These are phyloP conservation scores for Pythium guiyangense DNA, from an alignment of 352 stramenopile genomes.

Conservation along the genomic window DNA sequence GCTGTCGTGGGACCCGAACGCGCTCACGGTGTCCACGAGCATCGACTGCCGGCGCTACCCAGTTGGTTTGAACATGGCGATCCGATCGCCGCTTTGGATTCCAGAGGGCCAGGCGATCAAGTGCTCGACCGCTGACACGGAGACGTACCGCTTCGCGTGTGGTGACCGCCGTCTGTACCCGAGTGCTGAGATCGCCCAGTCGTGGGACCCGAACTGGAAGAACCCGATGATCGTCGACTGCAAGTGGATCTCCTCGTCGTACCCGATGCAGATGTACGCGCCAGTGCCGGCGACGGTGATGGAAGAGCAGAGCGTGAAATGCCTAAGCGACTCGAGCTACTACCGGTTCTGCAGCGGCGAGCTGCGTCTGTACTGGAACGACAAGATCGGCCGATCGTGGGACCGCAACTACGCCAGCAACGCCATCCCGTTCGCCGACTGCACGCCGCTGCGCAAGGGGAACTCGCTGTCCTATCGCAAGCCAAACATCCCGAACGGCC, in stretches of 20 bases:
- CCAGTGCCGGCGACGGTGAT: neutral
- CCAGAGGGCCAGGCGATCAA: constrained; percentile 17
- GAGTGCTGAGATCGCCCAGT: constrained; percentile 4
- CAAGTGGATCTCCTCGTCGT: neutral
- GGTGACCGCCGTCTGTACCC: constrained; percentile 8
- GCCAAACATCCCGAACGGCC: constrained; percentile 4
- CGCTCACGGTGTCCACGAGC: neutral
- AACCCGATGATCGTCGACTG: constrained; percentile 5
- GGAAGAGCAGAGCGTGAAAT: neutral
- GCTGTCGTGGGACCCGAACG: constrained; percentile 17
- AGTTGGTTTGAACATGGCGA: neutral
- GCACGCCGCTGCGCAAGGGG: neutral
- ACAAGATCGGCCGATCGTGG: neutral
- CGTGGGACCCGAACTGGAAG: constrained; percentile 12
- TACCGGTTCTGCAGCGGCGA: neutral
- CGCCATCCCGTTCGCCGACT: neutral
- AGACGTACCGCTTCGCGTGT: constrained; percentile 9
- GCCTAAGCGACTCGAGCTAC: neutral
- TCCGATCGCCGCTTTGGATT: neutral
- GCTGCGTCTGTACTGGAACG: neutral
- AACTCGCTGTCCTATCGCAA: neutral
- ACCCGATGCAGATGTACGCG: neutral
- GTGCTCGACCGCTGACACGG: neutral
- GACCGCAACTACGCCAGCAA: neutral
- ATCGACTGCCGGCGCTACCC: constrained; percentile 18